These are phyloP conservation scores for Ormosia emarginata DNA, from an alignment of 306 rosid genomes.

Conservation along the genomic window DNA sequence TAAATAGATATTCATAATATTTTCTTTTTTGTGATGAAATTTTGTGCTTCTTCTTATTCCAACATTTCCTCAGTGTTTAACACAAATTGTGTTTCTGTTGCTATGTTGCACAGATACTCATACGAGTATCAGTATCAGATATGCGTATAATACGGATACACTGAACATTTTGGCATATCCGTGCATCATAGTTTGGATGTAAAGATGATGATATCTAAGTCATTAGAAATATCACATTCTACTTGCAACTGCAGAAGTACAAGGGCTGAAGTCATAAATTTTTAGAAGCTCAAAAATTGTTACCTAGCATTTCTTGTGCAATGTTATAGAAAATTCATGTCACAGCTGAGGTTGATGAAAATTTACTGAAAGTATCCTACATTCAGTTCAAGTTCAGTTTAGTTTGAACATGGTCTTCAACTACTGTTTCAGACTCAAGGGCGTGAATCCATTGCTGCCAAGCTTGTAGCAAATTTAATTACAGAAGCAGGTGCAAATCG, in stretches of 20 bases:
- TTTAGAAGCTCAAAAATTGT: neutral
- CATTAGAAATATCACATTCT: neutral
- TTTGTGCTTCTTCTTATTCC: neutral
- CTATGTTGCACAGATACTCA: neutral
- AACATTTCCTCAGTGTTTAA: neutral
- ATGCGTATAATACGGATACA: neutral
- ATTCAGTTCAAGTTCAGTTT: conserved; percentile 9
- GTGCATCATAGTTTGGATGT: neutral
- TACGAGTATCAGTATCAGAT: neutral
- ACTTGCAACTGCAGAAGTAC: neutral
- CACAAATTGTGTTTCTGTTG: neutral
- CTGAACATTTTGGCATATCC: neutral
- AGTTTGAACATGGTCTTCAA: conserved; percentile 6
- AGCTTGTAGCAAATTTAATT: conserved; percentile 96
- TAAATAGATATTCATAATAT: neutral
- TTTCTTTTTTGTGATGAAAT: neutral
- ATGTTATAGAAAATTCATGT: neutral
- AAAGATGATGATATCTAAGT: neutral
- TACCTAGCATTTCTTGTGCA: neutral
- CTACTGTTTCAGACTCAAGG: conserved; percentile 77
- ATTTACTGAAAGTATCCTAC: neutral
- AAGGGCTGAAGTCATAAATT: neutral
- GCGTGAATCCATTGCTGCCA: conserved; percentile 99
- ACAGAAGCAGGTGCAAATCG: conserved; percentile 99
- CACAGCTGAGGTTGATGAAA: neutral